Percentiles rank a stretch among this genome's conserved stretches.
phyloP scores from a whole-genome alignment of 2,329 filamentous ascomycete genomes.

The Allantophomopsis lycopodina region DNA sequence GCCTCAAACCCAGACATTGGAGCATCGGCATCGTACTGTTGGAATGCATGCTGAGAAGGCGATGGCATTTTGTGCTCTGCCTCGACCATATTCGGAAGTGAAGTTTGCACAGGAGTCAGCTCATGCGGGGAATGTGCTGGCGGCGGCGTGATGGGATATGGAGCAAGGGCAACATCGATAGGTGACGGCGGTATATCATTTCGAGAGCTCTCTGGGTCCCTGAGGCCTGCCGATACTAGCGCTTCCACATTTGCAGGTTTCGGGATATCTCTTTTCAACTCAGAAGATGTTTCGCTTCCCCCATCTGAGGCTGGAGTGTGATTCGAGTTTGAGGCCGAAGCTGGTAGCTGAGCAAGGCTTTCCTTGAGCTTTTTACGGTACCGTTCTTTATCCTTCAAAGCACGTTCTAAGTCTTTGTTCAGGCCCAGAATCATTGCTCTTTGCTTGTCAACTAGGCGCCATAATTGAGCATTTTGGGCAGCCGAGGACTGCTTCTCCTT shows the following conservation, averaged over 20 bases:
- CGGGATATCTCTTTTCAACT: conserved; percentile 2
- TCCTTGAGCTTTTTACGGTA: conserved; percentile 89
- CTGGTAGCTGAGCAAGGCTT: conserved; percentile 26
- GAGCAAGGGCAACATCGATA: conserved; percentile 43
- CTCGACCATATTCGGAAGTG: conserved; percentile 28
- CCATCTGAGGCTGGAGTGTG: conserved; percentile 12
- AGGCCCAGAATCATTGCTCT: conserved; percentile 83
- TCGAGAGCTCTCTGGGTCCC: conserved; percentile 7
- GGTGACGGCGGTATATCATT: conserved; percentile 31
- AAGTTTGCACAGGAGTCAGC: background rate
- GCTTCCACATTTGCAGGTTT: conserved; percentile 8
- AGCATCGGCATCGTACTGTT: conserved; percentile 32
- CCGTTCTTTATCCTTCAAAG: conserved; percentile 86
- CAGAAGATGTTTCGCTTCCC: conserved; percentile 10
- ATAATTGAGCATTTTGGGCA: conserved; percentile 84
- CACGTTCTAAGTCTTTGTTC: conserved; percentile 85
- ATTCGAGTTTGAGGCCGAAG: conserved; percentile 16
- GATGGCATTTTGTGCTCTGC: conserved; percentile 46
- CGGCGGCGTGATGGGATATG: conserved; percentile 52
- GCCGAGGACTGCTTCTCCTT: conserved; percentile 85
- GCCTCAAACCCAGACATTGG: conserved; percentile 17
- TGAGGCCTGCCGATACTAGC: conserved; percentile 13
- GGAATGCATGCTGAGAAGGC: conserved; percentile 42
- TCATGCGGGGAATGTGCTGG: conserved; percentile 26
- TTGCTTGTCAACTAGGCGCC: conserved; percentile 94